Base-by-base conservation (phyloP, 192 early-diverging fungal species). In the Backusella westeae region DNA sequence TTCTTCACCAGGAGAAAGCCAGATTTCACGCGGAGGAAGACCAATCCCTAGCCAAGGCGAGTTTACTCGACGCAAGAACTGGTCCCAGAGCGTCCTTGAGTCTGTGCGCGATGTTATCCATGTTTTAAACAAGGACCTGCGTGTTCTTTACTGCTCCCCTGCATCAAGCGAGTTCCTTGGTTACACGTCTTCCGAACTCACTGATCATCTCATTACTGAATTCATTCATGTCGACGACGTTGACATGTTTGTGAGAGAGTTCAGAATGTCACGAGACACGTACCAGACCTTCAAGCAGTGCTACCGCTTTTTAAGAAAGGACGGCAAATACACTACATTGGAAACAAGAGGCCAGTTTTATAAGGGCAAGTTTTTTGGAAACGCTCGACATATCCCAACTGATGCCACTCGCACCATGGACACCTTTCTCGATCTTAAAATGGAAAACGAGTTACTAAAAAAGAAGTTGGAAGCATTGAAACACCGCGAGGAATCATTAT, bases 51-150 rank as follows among this genome's bases (percentile, higher is more conserved):
- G 8, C 10, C 56, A 63, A 34, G 74, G 36, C 15, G 81, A 82
- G 26, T 82, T 82, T 56, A 82, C 81, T 70, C 69, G 76, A 29
- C 78, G 81, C 17, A 79, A 82, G 74, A 82, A 82, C 44, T 82
- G 81, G 81, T 77, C 74, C 0, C 78, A 82, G 29, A 72, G 75
- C 19, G 59, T 82, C 9, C 59, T 82, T 6, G 76, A 79, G 36
- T 73, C 76, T n/a, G 63, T 82, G 7, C 66, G 69, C 17, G 81
- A 82, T 52, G 63, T 82, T 19, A 53, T 82, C 21, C 81, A 82
- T 74, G 81, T 82, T 6, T 44, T 82, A 14, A 76, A 75, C 8
- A 69, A 80, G 4, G 36, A 71, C 15, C 67, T 29, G 15, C 76
- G 70, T 41, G 76, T 82, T 34, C 70, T 82, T 19, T 82, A 80